Evolutionary conservation across 768 basidiomycete species (phyloP), one percentile per base, ranked within the genome.

Genomic region (Termitomyces sp.): DNA sequence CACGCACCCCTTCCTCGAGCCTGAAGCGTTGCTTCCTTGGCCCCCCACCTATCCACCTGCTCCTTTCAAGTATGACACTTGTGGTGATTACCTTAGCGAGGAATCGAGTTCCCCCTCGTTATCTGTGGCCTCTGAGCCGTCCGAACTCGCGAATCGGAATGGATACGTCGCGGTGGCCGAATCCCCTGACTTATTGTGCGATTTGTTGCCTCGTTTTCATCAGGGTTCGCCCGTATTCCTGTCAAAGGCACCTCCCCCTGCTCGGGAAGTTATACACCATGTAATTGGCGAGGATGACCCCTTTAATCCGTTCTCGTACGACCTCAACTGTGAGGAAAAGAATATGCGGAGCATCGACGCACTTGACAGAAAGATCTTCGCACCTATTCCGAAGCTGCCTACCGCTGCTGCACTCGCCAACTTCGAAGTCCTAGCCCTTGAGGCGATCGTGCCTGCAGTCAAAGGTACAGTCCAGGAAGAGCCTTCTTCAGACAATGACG

Each of bases 291-390:
- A 58, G 20, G 44, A 54, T 15, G 36, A 47, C 20, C 49, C 57
- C 42, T 58, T 55, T 18, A 44, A 55, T 49, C 54, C 56, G 9
- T 54, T 58, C n/a, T 54, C 51, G 9, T 33, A 54, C n/a, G 46
- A 54, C 24, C 16, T 37, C 13, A 33, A 20, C 36, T 24, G 22
- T 4, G 34, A 52, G 15, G 56, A 54, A 12, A 30, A 33, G 22
- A 2, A 24, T 16, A 47, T 44, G 8, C 39, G 50, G 11, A 54
- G 46, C 51, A 57, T 57, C 15, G 51, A 57, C 30, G 39, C 31
- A 0, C 27, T 16, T 24, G 22, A 24, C 1, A 49, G 34, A 3
- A 58, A 18, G 36, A 58, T 61, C 30, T 20, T 44, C 22, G 53
- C 61, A 18, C 61, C 61, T 30, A 13, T 55, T 2, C 61, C 61